Evolutionary conservation across 2,329 filamentous ascomycete genomes (phyloP).

Genomic region (Cladobotryum mycophilum): DNA sequence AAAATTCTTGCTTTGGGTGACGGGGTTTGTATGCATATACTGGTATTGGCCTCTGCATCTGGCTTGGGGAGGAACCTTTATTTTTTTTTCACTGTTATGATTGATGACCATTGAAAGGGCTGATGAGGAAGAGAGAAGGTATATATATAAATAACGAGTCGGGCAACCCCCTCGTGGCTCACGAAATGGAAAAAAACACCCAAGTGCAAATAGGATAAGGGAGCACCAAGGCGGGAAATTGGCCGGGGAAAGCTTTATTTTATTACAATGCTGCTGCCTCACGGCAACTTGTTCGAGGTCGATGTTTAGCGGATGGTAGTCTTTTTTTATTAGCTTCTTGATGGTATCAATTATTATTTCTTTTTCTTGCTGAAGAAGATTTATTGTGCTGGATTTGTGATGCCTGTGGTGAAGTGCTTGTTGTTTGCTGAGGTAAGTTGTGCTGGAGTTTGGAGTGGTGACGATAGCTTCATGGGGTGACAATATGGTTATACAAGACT

Average conservation of each 20-base stretch:
- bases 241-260: constrained; percentile 19
- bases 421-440: background rate
- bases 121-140: too few species aligned
- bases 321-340: background rate
- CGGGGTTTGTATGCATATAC: background rate
- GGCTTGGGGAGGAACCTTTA: background rate
- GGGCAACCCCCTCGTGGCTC: constrained; percentile 1
- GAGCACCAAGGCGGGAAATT: background rate
- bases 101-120: constrained; percentile 9
- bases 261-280: constrained; percentile 39
- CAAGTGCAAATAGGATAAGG: background rate
- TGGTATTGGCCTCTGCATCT: background rate
- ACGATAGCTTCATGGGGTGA: constrained; percentile 12
- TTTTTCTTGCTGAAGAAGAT: background rate
- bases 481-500: too few species aligned
- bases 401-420: background rate
- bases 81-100: constrained; percentile 11
- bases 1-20: too few species aligned
- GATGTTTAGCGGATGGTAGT: constrained; percentile 6
- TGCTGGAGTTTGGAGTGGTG: constrained; percentile 8
- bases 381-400: background rate
- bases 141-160: background rate
- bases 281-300: constrained; percentile 35
- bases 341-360: background rate
- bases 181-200: too few species aligned